Percentiles rank a stretch among this genome's conserved stretches.
Evolutionary conservation across 805 yeast species (phyloP).

Genomic region (Nakazawaea pomicola): DNA sequence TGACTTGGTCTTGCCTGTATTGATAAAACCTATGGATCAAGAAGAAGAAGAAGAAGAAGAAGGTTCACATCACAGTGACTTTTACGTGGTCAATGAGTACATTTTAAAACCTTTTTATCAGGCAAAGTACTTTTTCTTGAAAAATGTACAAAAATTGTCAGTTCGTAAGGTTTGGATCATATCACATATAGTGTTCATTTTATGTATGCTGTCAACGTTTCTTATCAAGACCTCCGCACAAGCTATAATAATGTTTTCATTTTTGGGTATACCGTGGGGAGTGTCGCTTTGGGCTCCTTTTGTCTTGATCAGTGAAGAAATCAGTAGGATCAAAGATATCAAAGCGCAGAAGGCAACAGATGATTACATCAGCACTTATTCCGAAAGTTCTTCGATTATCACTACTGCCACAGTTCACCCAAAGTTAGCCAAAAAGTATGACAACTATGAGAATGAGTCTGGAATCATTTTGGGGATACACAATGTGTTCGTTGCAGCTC

Average conservation of each 20-base stretch:
- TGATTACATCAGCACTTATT: conserved; percentile 9
- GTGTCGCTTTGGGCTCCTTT: conserved; percentile 65
- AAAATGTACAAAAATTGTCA: conserved; percentile 17
- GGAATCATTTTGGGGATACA: conserved; percentile 55
- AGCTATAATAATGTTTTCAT: conserved; percentile 45
- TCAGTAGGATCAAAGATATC: conserved; percentile 45
- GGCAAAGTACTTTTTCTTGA: conserved; percentile 10
- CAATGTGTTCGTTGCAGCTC: conserved; percentile 53
- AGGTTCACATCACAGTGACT: not conserved
- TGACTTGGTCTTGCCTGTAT: conserved; percentile 39
- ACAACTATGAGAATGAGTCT: conserved; percentile 45
- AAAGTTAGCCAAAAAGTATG: conserved; percentile 25
- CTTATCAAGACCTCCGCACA: conserved; percentile 32
- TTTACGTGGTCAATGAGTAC: conserved; percentile 9
- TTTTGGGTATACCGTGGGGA: conserved; percentile 63
- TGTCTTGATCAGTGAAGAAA: conserved; percentile 54
- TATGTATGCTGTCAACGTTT: conserved; percentile 43
- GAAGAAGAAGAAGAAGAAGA: not conserved
- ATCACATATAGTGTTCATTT: conserved; percentile 45
- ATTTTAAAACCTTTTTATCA: conserved; percentile 1
- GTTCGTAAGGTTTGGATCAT: conserved; percentile 43
- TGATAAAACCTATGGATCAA: conserved; percentile 30
- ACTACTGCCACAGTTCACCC: conserved; percentile 12
- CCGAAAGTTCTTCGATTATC: conserved; percentile 6
- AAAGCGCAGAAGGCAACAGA: conserved; percentile 27